Conservation (phyloP, 2,329 filamentous ascomycete genomes). For the Aspergillus sp. region DNA sequence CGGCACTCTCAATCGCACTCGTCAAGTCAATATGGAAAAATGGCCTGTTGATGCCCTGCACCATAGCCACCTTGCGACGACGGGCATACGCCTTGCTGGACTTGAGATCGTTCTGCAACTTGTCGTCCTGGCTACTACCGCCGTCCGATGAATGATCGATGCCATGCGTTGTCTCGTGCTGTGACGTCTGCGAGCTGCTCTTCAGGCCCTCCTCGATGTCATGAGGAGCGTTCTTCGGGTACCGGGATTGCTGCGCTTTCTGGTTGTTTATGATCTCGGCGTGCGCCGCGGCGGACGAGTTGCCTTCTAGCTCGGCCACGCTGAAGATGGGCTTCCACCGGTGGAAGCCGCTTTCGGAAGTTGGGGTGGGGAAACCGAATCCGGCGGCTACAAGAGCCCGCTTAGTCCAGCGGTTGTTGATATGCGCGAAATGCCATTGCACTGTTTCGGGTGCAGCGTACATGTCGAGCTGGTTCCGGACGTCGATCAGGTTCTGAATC, state of each 20-base stretch:
- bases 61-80: constrained; percentile 48
- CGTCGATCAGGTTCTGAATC: constrained; percentile 84
- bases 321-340: constrained; percentile 95
- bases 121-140: constrained; percentile 25
- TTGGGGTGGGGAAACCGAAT: constrained; percentile 69
- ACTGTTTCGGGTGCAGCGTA: constrained; percentile 74
- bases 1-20: constrained; percentile 76
- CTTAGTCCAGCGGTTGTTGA: constrained; percentile 93
- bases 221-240: constrained; percentile 7
- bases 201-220: constrained; percentile 29
- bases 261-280: constrained; percentile 59
- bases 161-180: constrained; percentile 21
- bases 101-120: constrained; percentile 39
- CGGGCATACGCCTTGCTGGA: constrained; percentile 41
- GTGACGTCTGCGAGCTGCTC: constrained; percentile 21
- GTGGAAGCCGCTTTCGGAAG: constrained; percentile 46
- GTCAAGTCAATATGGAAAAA: constrained; percentile 92
- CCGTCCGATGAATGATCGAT: constrained; percentile 22
- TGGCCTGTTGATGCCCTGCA: constrained; percentile 80
- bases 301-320: constrained; percentile 75
- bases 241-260: constrained; percentile 26
- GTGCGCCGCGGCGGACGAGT: constrained; percentile 58
- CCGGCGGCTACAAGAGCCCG: constrained; percentile 77
- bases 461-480: constrained; percentile 84
- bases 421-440: constrained; percentile 92